A percentile compares a stretch with the other conserved stretches of the same genome.
Evolutionary conservation across 495 filamentous ascomycete species (phyloP).

Genomic region (Trichoderma virens): DNA sequence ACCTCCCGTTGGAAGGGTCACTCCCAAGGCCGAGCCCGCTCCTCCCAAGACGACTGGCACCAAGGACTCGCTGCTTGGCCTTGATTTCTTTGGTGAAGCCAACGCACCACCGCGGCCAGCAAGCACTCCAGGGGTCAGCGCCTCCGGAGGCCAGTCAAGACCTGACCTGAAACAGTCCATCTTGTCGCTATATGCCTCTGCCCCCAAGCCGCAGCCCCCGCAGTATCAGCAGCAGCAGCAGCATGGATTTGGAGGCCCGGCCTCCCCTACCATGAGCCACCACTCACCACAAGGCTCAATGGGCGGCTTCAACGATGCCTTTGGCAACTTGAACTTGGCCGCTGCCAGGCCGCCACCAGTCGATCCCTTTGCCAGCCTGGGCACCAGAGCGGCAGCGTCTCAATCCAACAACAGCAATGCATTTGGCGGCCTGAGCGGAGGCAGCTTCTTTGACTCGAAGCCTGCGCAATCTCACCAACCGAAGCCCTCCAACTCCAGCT

Average conservation of each 20-base stretch:
- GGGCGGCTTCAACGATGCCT: constrained; percentile 65
- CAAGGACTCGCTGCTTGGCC: constrained; percentile 82
- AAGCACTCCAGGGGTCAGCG: constrained; percentile 58
- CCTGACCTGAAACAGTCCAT: constrained; percentile 97
- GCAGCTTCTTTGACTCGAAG: constrained; percentile 76
- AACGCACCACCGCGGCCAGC: constrained; percentile 61
- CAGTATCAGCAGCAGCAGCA: constrained; percentile 47
- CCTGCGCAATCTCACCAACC: constrained; percentile 49
- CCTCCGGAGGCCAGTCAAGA: constrained; percentile 57
- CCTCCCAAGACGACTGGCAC: constrained; percentile 47
- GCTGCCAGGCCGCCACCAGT: constrained; percentile 51
- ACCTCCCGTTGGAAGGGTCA: constrained; percentile 55
- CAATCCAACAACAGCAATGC: constrained; percentile 37
- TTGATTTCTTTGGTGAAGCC: constrained; percentile 83
- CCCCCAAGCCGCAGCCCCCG: constrained; percentile 54
- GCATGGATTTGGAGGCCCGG: constrained; percentile 58
- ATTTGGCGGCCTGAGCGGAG: constrained; percentile 50
- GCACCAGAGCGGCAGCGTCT: constrained; percentile 47
- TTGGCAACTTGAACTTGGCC: constrained; percentile 72
- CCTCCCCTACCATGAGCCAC: constrained; percentile 37
- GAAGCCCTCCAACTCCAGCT: constrained; percentile 33
- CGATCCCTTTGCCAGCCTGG: constrained; percentile 64
- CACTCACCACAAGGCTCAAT: constrained; percentile 29
- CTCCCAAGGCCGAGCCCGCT: constrained; percentile 55
- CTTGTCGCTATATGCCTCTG: constrained; percentile 85